A percentile compares a stretch with the other conserved stretches of the same genome.
phyloP scores from a whole-genome alignment of 306 rosid species.

The Sicyos baderoa region DNA sequence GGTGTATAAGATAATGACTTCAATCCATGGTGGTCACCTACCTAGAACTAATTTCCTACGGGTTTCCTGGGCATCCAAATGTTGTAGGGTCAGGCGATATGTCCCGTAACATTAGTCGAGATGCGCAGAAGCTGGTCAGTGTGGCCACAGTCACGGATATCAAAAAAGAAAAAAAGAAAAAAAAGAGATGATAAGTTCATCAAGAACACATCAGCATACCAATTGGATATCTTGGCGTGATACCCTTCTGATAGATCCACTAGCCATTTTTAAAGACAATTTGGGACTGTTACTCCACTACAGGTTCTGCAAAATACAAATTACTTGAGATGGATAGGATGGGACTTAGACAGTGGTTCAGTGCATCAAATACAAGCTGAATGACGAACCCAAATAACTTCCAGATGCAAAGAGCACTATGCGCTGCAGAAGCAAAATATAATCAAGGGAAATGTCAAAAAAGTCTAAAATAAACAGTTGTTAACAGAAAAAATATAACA shows the following conservation, averaged over 20 bases:
- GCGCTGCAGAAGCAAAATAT: background rate
- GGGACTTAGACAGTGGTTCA: slow-evolving; percentile 1
- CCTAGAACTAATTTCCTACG: too few relatives aligned
- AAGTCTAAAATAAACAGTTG: background rate
- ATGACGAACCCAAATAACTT: background rate
- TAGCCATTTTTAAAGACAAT: slow-evolving; percentile 38
- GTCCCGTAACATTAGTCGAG: too few relatives aligned
- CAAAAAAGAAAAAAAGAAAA: too few relatives aligned
- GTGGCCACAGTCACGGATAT: too few relatives aligned
- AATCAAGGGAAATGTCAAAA: background rate
- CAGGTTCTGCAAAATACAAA: background rate
- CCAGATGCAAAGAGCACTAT: background rate
- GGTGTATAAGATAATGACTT: too few relatives aligned
- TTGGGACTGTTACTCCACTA: background rate
- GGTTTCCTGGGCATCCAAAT: too few relatives aligned
- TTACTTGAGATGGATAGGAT: background rate
- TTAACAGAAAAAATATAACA: background rate
- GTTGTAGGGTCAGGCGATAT: too few relatives aligned
- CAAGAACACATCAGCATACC: slow-evolving; percentile 43
- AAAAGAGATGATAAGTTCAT: background rate
- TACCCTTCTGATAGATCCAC: slow-evolving; percentile 70
- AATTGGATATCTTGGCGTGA: slow-evolving; percentile 82
- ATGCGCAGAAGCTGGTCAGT: too few relatives aligned
- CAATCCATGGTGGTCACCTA: too few relatives aligned
- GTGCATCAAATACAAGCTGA: slow-evolving; percentile 5